phyloP scores from a whole-genome alignment of 768 basidiomycete genomes.

The Leucosporidium scottii region DNA sequence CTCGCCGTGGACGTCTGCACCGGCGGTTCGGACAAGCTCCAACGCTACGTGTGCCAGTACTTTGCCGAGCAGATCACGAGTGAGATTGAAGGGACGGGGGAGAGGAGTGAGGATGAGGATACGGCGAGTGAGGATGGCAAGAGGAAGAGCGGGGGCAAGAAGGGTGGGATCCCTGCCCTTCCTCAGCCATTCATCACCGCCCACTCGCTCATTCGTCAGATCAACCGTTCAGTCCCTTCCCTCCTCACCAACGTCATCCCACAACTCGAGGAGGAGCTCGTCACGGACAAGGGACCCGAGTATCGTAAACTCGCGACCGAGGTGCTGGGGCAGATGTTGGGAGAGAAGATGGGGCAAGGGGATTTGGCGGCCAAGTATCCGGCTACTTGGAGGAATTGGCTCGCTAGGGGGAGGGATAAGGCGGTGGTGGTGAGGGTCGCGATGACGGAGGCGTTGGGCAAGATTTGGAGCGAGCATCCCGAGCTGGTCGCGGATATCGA shows the following conservation, averaged over 20 bases:
- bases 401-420: conserved; percentile 70
- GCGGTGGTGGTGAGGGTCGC: conserved; percentile 61
- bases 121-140: background rate
- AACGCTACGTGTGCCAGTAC: conserved; percentile 79
- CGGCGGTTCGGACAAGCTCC: conserved; percentile 71
- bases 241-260: conserved; percentile 86
- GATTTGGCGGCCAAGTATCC: conserved; percentile 77
- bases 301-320: conserved; percentile 72
- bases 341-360: conserved; percentile 48
- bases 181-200: conserved; percentile 53
- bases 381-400: conserved; percentile 76
- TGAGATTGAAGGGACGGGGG: conserved; percentile 10
- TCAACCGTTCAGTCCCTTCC: conserved; percentile 70
- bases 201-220: conserved; percentile 75
- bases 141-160: background rate
- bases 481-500: conserved; percentile 66
- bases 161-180: background rate
- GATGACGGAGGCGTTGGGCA: conserved; percentile 64
- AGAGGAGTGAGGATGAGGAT: conserved; percentile 42
- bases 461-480: conserved; percentile 57
- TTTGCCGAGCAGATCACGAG: conserved; percentile 81
- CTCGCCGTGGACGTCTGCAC: conserved; percentile 83
- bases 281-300: conserved; percentile 53
- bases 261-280: conserved; percentile 82
- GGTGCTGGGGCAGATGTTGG: conserved; percentile 84